Percentiles rank a stretch among this genome's conserved stretches.
Conservation (phyloP, 768 basidiomycete genomes). For the Fistulinella prunicolor region DNA sequence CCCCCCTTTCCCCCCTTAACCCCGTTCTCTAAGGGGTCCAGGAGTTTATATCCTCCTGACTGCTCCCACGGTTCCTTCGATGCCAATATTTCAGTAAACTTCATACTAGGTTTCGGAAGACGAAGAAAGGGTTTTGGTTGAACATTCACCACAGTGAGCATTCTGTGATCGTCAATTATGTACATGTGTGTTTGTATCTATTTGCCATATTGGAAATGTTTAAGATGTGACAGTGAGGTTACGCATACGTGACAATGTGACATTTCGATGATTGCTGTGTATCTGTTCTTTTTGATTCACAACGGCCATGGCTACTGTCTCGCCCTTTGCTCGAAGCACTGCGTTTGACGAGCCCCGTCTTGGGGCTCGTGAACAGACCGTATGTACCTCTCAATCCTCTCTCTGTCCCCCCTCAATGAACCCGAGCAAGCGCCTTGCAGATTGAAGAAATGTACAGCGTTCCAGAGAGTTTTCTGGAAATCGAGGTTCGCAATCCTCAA, state of each 20-base stretch:
- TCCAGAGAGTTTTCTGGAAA: conserved; percentile 95
- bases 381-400: conserved; percentile 27
- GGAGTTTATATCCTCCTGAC: no score
- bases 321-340: conserved; percentile 61
- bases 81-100: no score
- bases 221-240: background rate
- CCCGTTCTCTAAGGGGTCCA: no score
- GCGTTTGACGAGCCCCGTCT: conserved; percentile 54
- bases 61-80: no score
- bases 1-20: no score
- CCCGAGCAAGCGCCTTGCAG: conserved; percentile 43
- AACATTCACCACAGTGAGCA: no score
- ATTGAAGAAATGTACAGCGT: conserved; percentile 99
- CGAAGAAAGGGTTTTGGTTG: no score
- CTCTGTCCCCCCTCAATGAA: conserved; percentile 25
- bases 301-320: conserved; percentile 36
- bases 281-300: conserved; percentile 19
- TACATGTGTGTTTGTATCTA: no score
- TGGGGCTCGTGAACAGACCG: conserved; percentile 55
- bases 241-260: conserved; percentile 23
- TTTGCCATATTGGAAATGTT: background rate
- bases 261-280: conserved; percentile 16
- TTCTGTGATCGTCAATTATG: no score
- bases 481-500: conserved; percentile 95
- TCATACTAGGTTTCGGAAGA: no score